A percentile compares a stretch with the other conserved stretches of the same genome.
phyloP scores from a whole-genome alignment of 2,329 filamentous ascomycete species.

The Huntiella decipiens region DNA sequence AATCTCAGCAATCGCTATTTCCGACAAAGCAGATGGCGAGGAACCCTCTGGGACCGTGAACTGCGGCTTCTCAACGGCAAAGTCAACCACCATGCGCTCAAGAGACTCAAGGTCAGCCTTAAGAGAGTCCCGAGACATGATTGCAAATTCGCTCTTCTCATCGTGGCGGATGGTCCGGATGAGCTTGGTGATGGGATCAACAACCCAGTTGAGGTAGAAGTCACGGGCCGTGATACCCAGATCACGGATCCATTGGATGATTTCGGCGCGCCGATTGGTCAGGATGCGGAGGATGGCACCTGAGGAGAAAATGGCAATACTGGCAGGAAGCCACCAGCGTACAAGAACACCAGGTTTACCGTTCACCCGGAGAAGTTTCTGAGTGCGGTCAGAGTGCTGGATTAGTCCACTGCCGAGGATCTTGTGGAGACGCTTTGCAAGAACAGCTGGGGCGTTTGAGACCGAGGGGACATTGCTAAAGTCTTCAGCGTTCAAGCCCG shows the following conservation, averaged over 20 bases:
- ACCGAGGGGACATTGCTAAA: conserved; percentile 11
- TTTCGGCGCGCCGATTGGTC: conserved; percentile 54
- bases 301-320: conserved; percentile 56
- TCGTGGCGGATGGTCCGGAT: conserved; percentile 88
- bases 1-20: conserved; percentile 55
- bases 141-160: conserved; percentile 77
- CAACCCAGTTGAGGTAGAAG: conserved; percentile 93
- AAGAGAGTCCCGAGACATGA: conserved; percentile 87
- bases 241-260: conserved; percentile 61
- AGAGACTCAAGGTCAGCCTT: conserved; percentile 78
- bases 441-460: conserved; percentile 32
- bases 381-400: conserved; percentile 40
- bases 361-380: conserved; percentile 37
- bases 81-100: conserved; percentile 96
- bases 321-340: conserved; percentile 74
- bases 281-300: conserved; percentile 71
- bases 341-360: conserved; percentile 58
- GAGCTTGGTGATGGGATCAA: conserved; percentile 67
- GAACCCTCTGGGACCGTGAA: conserved; percentile 26
- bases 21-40: conserved; percentile 20
- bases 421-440: conserved; percentile 47
- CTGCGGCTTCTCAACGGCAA: conserved; percentile 64
- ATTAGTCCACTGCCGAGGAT: conserved; percentile 54
- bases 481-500: conserved; percentile 33
- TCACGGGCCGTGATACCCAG: conserved; percentile 62